phyloP scores from a whole-genome alignment of 495 filamentous ascomycete genomes.

The Aspergillus bertholletiae region DNA sequence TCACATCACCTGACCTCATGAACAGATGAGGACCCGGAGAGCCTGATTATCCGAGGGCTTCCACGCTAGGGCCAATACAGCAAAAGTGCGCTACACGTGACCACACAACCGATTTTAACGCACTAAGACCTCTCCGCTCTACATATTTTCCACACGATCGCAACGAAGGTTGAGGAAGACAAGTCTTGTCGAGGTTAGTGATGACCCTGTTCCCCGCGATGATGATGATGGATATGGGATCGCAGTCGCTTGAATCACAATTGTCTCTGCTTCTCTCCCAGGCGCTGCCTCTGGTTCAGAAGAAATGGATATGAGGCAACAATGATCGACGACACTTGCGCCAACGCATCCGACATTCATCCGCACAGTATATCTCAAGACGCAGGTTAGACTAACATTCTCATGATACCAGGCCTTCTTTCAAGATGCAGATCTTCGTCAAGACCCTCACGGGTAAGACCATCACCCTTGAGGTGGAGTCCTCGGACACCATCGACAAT shows the following conservation, averaged over 20 bases:
- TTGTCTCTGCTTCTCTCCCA: too few relatives aligned
- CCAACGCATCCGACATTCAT: background rate
- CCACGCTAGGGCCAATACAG: slow-evolving; percentile 9
- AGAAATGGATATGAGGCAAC: background rate
- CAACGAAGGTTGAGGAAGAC: slow-evolving; percentile 55
- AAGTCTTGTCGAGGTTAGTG: slow-evolving; percentile 52
- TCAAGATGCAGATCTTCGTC: slow-evolving; percentile 98
- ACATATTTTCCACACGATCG: slow-evolving; percentile 35
- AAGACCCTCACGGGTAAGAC: slow-evolving; percentile 99
- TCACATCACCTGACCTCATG: slow-evolving; percentile 15
- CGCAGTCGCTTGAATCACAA: background rate
- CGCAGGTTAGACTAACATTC: slow-evolving; percentile 6
- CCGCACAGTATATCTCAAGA: background rate
- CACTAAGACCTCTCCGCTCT: slow-evolving; percentile 23
- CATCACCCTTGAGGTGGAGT: slow-evolving; percentile 99
- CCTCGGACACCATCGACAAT: slow-evolving; percentile 99
- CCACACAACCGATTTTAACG: slow-evolving; percentile 48
- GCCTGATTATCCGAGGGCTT: slow-evolving; percentile 2
- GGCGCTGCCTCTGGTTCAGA: too few relatives aligned
- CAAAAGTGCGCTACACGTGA: slow-evolving; percentile 31
- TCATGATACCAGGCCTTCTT: slow-evolving; percentile 42
- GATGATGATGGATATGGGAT: background rate
- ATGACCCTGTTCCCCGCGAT: background rate
- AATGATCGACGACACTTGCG: background rate
- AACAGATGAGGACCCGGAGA: slow-evolving; percentile 2